Base-by-base conservation (phyloP, 352 stramenopile genomes). In the Thalassiosira exigua region DNA sequence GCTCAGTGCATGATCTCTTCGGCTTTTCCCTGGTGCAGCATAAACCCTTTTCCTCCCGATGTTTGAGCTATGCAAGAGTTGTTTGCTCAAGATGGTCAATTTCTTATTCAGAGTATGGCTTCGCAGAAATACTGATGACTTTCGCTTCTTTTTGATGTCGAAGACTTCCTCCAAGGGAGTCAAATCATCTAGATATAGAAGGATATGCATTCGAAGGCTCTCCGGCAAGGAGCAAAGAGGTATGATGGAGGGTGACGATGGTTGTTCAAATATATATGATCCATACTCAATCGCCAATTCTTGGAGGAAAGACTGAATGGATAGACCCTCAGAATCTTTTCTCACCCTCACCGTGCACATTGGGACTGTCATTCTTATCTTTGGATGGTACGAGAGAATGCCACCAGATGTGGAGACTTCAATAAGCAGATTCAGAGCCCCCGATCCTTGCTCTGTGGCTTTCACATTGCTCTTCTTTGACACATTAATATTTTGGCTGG, bases 91-190 rank as follows among this genome's bases (percentile, higher is more conserved):
- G n/a, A 24, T 62, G 54, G 69, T 53, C 0, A 84, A 57, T 41
- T 75, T 79, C 56, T 79, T 84, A 32, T 66, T 84, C 36, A 84
- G 44, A 62, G 65, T 21, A 57, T 84, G 75, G 36, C 61, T 73
- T 27, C 75, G 50, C 26, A 84, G 24, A 69, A 84, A 84, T 32
- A 58, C n/a, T 17, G 75, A 84, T 27, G 50, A 44, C 39, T 69
- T 74, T 44, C 77, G 77, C 56, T 76, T 76, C 48, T n/a, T 58
- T 21, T 75, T 75, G 19, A 84, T 72, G 4, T 73, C 50, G 2
- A 84, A 59, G 17, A 68, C 56, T 48, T 71, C 33, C 36, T 84
- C 75, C 29, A 84, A 19, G 11, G 68, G 44, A 19, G 54, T 57
- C 32, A 84, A 65, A 42, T 84, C 69, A 58, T 79, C 62, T 19